These are phyloP conservation scores for Claviceps spartinae DNA, from an alignment of 2,329 filamentous ascomycete genomes.

Conservation along the genomic window DNA sequence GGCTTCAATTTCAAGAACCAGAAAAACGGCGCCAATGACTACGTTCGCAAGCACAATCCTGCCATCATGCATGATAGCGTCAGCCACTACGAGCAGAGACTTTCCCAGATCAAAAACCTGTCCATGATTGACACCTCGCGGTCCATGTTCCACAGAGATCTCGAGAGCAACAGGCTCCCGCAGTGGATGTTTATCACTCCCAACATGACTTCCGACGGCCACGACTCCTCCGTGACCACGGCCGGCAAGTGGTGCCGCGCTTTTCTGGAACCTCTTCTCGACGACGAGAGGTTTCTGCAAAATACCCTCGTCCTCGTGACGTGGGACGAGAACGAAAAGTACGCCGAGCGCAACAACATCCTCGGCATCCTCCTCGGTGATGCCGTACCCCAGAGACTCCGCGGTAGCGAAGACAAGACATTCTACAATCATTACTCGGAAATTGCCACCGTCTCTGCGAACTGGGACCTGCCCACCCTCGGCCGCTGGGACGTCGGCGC, in stretches of 20 bases:
- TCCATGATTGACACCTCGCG: constrained; percentile 26
- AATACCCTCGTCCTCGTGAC: constrained; percentile 64
- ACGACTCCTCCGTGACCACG: constrained; percentile 57
- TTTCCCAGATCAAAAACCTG: constrained; percentile 62
- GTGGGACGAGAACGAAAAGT: constrained; percentile 67
- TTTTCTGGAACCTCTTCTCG: constrained; percentile 58
- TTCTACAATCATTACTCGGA: constrained; percentile 65
- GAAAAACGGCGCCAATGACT: constrained; percentile 53
- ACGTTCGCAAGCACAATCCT: constrained; percentile 73
- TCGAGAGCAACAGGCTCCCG: constrained; percentile 48
- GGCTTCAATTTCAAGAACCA: constrained; percentile 51
- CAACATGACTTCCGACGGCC: constrained; percentile 64
- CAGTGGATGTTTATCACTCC: constrained; percentile 62
- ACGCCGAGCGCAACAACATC: constrained; percentile 53
- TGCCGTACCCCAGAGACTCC: constrained; percentile 49
- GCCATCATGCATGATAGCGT: constrained; percentile 53
- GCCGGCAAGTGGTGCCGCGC: constrained; percentile 53
- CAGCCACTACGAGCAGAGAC: constrained; percentile 42
- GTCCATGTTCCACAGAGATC: constrained; percentile 51
- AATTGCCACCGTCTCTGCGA: constrained; percentile 52
- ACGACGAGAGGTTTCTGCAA: constrained; percentile 57
- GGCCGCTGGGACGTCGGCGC: constrained; percentile 61
- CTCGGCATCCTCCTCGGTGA: constrained; percentile 61
- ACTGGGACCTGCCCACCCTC: constrained; percentile 56
- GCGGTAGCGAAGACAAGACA: constrained; percentile 53